Evolutionary conservation across 768 basidiomycete genomes (phyloP).

Genomic region (Russula sp.): DNA sequence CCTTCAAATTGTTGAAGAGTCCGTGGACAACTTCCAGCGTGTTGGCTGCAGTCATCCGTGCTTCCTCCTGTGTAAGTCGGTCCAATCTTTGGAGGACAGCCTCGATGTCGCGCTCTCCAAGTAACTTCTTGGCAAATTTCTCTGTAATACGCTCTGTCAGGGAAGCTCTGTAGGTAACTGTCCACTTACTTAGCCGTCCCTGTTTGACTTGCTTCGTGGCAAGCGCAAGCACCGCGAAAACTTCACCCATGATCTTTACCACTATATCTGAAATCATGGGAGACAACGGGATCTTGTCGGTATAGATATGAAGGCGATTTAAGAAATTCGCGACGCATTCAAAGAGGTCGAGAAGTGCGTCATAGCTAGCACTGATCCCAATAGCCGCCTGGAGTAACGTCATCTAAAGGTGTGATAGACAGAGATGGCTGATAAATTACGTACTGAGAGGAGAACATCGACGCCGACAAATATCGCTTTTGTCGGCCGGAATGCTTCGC

Average conservation of each 20-base stretch:
- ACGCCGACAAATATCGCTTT: too few species aligned
- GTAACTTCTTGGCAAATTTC: constrained; percentile 1
- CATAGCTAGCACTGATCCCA: too few species aligned
- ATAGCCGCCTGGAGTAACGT: too few species aligned
- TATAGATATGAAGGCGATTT: too few species aligned
- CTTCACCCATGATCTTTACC: background rate
- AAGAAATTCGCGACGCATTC: too few species aligned
- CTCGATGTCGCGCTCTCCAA: background rate
- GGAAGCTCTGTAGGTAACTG: background rate
- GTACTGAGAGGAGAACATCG: too few species aligned
- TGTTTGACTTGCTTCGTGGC: background rate
- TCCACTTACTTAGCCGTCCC: background rate
- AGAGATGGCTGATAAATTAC: too few species aligned
- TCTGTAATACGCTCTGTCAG: background rate
- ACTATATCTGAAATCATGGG: background rate
- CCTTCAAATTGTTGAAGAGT: background rate
- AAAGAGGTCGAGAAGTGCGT: too few species aligned
- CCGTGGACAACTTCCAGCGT: background rate
- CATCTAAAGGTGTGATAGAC: too few species aligned
- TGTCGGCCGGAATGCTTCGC: too few species aligned
- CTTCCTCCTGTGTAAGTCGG: constrained; percentile 3
- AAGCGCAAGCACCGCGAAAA: background rate
- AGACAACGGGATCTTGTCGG: too few species aligned
- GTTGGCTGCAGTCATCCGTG: background rate
- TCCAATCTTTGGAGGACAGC: background rate